A percentile compares a stretch with the other conserved stretches of the same genome.
Conservation (phyloP, 306 rosid species). For the Corylus heterophylla region DNA sequence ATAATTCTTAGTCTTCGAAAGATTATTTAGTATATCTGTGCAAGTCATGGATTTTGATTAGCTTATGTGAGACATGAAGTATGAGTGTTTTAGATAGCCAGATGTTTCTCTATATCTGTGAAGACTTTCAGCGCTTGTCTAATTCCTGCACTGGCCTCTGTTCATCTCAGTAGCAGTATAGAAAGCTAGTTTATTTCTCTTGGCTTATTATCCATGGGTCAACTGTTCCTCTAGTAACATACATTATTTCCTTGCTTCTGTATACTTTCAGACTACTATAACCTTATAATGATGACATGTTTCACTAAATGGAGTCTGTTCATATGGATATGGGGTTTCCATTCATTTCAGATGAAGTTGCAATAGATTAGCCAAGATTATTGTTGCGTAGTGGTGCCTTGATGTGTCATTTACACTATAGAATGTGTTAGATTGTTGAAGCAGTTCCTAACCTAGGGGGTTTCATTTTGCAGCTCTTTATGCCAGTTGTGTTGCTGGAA, state of each 20-base stretch:
- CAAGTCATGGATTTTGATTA: background rate
- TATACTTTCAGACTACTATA: background rate
- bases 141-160: background rate
- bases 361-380: constrained; percentile 5
- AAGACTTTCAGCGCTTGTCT: background rate
- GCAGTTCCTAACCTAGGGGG: constrained; percentile 34
- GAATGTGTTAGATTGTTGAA: constrained; percentile 22
- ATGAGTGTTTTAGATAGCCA: background rate
- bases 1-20: background rate
- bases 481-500: constrained; percentile 84
- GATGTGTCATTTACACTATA: constrained; percentile 11
- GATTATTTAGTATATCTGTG: background rate
- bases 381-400: constrained; percentile 25
- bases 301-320: background rate
- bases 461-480: constrained; percentile 71
- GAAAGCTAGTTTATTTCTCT: background rate
- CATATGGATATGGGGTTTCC: background rate
- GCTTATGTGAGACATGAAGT: background rate
- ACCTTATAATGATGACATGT: background rate
- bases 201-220: background rate
- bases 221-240: background rate
- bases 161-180: background rate
- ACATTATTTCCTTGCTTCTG: background rate
- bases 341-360: background rate
- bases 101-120: background rate